Base-by-base conservation (phyloP, 805 yeast species). In the Candida lessepsii region DNA sequence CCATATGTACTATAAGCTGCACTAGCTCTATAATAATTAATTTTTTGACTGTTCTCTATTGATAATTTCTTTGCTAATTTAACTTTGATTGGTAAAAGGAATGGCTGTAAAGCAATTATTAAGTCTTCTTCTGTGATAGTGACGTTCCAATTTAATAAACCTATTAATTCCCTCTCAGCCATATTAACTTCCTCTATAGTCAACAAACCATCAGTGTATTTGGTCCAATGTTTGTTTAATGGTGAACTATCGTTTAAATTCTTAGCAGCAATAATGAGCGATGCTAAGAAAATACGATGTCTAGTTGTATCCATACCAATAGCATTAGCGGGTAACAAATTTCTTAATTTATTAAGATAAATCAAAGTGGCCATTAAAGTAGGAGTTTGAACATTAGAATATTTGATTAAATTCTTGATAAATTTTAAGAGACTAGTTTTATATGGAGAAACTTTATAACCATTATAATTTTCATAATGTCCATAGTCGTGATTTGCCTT, bases 141-240 rank as follows among this genome's bases (percentile, higher is more conserved):
- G 35, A 93, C 71, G 53, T 87, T 81, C 98, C 98, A 91, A 52
- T 87, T 83, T 42, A 91, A 74, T 47, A 87, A 79, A 36, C 76
- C 78, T 35, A 91, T 78, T 53, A 93, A 70, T 65, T 91, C 98
- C 50, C 90, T 75, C 65, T 91, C 99, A 54, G 95, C 85, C 48
- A 89, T 80, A 63, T 91, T 93, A 39, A 93, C 88, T 56, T 91
- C 98, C 16, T 72, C 72, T 27, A 86, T 67, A 8, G 81, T 58
- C 45, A 91, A 75, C 30, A 93, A 71, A 0, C 97, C 97, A 57
- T 83, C 82, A 3, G 98, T 90, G 69, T 91, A 90, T 45, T 79
- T 75, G 4, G 96, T 83, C 99, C 99, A 91, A 67, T 93, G 97
- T 65, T 85, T 90, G 67, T 91, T 91, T 59, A 91, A 75, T 30